Evolutionary conservation across 768 basidiomycete species (phyloP).

Genomic region (Xerocomellus chrysenteron): DNA sequence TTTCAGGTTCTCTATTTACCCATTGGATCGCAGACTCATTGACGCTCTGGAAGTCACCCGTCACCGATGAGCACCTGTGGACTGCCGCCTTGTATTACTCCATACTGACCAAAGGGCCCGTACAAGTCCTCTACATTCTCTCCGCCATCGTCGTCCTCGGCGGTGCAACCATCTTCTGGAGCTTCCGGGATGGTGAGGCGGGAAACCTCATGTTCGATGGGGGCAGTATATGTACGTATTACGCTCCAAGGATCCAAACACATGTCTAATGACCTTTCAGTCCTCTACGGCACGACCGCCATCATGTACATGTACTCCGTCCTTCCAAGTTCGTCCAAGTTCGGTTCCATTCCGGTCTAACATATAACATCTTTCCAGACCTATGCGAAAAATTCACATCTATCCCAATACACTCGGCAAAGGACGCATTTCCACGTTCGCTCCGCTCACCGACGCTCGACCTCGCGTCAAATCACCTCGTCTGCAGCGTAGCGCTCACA

Average conservation of each 20-base stretch:
- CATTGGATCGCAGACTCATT: slow-evolving; percentile 94
- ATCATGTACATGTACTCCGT: slow-evolving; percentile 75
- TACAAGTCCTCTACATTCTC: slow-evolving; percentile 55
- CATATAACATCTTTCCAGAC: slow-evolving; percentile 37
- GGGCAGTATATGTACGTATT: slow-evolving; percentile 77
- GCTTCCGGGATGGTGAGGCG: slow-evolving; percentile 71
- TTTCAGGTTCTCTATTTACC: slow-evolving; percentile 73
- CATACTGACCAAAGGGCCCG: slow-evolving; percentile 66
- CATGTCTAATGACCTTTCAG: slow-evolving; percentile 38
- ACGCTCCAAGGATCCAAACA: not conserved
- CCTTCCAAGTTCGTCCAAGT: slow-evolving; percentile 62
- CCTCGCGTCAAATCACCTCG: slow-evolving; percentile 79
- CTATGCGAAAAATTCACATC: slow-evolving; percentile 57
- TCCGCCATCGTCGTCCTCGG: slow-evolving; percentile 58
- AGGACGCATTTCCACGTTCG: slow-evolving; percentile 59
- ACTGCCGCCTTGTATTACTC: slow-evolving; percentile 81
- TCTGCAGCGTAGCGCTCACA: slow-evolving; percentile 84
- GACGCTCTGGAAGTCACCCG: slow-evolving; percentile 85
- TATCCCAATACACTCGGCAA: slow-evolving; percentile 51
- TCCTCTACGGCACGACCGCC: slow-evolving; percentile 72
- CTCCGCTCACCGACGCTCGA: slow-evolving; percentile 68
- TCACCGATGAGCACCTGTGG: slow-evolving; percentile 83
- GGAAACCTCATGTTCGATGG: slow-evolving; percentile 92
- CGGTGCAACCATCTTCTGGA: slow-evolving; percentile 70
- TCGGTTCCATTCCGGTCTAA: not conserved